Base-by-base conservation (phyloP, 2,329 filamentous ascomycete genomes). In the Fulvia fulva region DNA sequence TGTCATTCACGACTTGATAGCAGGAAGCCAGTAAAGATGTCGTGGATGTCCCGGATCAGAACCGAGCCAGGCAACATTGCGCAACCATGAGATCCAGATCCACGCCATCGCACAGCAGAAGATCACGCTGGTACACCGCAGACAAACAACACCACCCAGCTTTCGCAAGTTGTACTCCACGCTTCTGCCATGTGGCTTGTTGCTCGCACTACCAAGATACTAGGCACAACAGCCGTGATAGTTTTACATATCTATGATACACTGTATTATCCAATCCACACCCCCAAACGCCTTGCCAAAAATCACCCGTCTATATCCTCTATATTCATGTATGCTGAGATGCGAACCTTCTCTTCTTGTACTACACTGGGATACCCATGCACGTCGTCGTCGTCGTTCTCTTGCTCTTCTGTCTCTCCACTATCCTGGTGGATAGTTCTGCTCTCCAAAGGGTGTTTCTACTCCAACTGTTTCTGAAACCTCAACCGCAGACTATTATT, bases 401-500 rank as follows among this genome's bases (percentile, higher is more conserved):
- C n/a, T n/a, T n/a, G n/a, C n/a, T n/a, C n/a, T n/a, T n/a, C n/a
- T 50, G 9, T 50, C 49, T 46, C 30, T 16, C 22, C 7, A 19
- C 23, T 45, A 25, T 23, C 47, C 25, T 49, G 34, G 16, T 12
- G n/a, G 44, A 34, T 26, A 41, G 32, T 51, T 43, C 34, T 26
- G 43, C 53, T 53, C 5, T 49, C 47, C 46, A 45, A 5, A 50
- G 12, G 32, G 14, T 32, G 28, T 55, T 51, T n/a, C n/a, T 61
- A 71, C 67, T 82, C 81, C 58, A 90, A 70, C 66, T 73, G 80
- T 65, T 77, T 77, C 87, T 96, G 91, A 66, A 93, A 71, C 54
- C 71, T 77, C 68, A 76, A 79, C 66, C 91, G 81, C 46, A 93
- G 79, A 68, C 88, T 86, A 59, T 81, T 81, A 75, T 96, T 96